Conservation (phyloP, 805 yeast genomes). For the Nakazawaea populi region DNA sequence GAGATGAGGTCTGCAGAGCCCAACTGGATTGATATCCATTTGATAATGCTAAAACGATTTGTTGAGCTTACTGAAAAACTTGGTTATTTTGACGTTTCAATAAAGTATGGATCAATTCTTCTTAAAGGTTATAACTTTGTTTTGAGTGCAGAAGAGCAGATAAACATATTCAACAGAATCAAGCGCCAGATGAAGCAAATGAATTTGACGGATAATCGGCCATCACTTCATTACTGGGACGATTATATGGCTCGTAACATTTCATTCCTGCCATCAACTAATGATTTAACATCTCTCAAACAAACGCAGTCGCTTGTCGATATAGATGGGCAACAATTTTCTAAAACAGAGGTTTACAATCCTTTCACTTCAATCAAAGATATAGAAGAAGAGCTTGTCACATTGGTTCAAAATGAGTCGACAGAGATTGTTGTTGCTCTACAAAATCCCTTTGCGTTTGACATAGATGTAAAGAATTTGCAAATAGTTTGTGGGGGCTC, state of each 20-base stretch:
- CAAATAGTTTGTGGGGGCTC: constrained; percentile 21
- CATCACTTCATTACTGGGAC: constrained; percentile 62
- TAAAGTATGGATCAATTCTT: constrained; percentile 45
- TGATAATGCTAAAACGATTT: constrained; percentile 34
- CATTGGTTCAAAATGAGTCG: constrained; percentile 56
- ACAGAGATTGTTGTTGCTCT: constrained; percentile 50
- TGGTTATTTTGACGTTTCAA: constrained; percentile 35
- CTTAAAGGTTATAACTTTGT: constrained; percentile 51
- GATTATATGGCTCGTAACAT: constrained; percentile 54
- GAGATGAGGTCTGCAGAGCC: constrained; percentile 17
- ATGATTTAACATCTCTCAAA: constrained; percentile 17
- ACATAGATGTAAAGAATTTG: constrained; percentile 51
- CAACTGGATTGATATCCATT: constrained; percentile 54
- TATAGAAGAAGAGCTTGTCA: constrained; percentile 15
- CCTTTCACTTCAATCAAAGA: constrained; percentile 31
- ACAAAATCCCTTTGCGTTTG: constrained; percentile 80
- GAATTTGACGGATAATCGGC: constrained; percentile 16
- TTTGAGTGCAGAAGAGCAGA: constrained; percentile 55
- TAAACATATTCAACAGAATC: constrained; percentile 28
- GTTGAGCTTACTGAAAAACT: constrained; percentile 29
- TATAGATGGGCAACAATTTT: background rate
- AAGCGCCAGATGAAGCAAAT: constrained; percentile 22
- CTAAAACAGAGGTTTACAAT: constrained; percentile 33
- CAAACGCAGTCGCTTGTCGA: background rate
- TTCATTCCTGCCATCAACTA: constrained; percentile 25